Evolutionary conservation across 2,329 filamentous ascomycete species (phyloP).

Genomic region (Talaromyces sp.): DNA sequence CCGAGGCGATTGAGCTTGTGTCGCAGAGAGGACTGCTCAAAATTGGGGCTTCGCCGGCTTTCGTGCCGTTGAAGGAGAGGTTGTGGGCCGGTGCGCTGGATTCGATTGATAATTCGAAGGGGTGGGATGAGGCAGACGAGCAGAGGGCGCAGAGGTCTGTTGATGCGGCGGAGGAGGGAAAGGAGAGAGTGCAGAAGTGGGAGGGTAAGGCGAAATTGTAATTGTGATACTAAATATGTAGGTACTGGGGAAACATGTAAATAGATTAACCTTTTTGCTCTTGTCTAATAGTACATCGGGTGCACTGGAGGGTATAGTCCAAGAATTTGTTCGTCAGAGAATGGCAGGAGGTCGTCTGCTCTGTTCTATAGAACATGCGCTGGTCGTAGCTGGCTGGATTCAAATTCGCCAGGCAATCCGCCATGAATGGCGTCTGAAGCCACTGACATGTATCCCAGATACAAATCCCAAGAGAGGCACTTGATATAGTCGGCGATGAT

Average conservation of each 20-base stretch:
- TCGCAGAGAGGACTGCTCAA: conserved; percentile 56
- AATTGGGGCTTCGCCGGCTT: conserved; percentile 64
- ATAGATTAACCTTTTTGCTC: background rate
- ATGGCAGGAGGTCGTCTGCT: background rate
- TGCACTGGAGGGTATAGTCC: background rate
- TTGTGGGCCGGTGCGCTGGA: conserved; percentile 67
- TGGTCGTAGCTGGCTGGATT: background rate
- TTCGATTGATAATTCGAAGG: conserved; percentile 53
- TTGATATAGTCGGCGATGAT: too few species aligned
- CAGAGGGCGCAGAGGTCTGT: conserved; percentile 51
- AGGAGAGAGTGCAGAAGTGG: conserved; percentile 51
- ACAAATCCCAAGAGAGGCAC: background rate
- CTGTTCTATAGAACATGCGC: background rate
- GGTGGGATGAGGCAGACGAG: conserved; percentile 44
- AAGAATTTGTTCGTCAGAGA: background rate
- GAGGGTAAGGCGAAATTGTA: conserved; percentile 36
- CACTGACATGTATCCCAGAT: background rate
- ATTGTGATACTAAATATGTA: background rate
- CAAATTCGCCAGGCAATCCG: background rate
- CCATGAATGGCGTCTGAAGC: background rate
- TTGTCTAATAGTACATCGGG: background rate
- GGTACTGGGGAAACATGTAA: background rate
- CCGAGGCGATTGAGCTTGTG: conserved; percentile 61
- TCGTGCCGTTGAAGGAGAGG: conserved; percentile 69
- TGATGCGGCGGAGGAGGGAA: conserved; percentile 49